Conservation (phyloP, 352 stramenopile genomes). For the Pythium pyrilobum region DNA sequence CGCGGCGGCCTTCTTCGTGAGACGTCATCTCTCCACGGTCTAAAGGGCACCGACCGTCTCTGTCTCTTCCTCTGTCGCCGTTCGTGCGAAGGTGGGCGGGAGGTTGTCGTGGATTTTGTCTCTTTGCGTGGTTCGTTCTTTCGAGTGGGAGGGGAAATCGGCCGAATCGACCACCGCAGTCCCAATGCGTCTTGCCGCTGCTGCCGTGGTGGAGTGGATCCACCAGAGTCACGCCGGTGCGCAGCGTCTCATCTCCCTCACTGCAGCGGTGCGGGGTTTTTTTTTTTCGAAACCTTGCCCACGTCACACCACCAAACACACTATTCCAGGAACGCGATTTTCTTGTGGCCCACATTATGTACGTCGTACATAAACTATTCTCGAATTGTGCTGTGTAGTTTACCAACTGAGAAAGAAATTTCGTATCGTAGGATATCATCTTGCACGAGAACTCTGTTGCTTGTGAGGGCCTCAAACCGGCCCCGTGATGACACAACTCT, state of each 20-base stretch:
- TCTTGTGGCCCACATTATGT: conserved; percentile 2
- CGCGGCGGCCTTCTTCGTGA: conserved; percentile 6
- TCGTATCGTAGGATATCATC: background rate
- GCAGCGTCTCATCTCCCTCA: conserved; percentile 18
- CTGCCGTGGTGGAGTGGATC: conserved; percentile 12
- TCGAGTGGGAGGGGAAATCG: background rate
- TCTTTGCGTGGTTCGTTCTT: background rate
- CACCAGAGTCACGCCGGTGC: conserved; percentile 12
- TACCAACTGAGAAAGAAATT: background rate
- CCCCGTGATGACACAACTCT: background rate
- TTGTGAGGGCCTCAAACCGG: background rate
- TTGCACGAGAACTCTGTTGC: conserved; percentile 5
- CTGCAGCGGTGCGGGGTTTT: background rate
- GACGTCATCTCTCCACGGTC: conserved; percentile 8
- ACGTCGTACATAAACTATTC: background rate
- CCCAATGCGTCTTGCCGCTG: conserved; percentile 1
- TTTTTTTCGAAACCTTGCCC: conserved; percentile 18
- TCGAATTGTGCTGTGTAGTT: background rate
- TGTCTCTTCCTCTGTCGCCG: background rate
- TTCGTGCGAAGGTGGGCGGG: background rate
- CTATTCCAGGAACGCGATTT: background rate
- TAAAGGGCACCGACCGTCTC: background rate
- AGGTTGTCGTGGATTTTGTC: background rate
- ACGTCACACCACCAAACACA: background rate
- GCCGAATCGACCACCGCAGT: conserved; percentile 16